Evolutionary conservation across 257 asterid species (phyloP).

Genomic region (Echium plantagineum): DNA sequence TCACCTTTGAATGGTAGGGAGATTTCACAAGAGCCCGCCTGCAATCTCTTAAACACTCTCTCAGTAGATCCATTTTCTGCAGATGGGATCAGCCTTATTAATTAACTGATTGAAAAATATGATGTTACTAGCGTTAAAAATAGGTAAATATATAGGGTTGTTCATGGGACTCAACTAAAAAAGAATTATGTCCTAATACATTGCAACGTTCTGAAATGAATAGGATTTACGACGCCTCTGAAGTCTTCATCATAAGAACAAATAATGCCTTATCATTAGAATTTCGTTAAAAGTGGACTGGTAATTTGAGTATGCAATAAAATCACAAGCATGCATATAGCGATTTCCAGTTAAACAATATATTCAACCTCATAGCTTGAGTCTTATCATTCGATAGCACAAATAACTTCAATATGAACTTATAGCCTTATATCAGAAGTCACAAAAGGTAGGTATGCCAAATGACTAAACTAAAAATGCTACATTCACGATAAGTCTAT

Average conservation of each 20-base stretch:
- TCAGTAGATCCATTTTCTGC: slow-evolving; percentile 67
- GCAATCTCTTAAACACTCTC: slow-evolving; percentile 70
- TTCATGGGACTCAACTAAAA: neutral
- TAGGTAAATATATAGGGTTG: neutral
- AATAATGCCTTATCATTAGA: no score
- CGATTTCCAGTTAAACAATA: neutral
- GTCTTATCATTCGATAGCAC: neutral
- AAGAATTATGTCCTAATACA: neutral
- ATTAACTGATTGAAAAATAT: neutral
- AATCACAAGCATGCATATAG: neutral
- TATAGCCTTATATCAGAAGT: neutral
- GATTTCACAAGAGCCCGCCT: slow-evolving; percentile 44
- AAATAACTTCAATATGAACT: neutral
- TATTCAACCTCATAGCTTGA: neutral
- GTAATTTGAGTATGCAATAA: no score
- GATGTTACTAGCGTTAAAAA: neutral
- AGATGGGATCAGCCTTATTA: slow-evolving; percentile 9
- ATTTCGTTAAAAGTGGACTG: no score
- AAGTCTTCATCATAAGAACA: no score
- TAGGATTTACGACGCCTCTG: no score
- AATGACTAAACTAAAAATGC: no score
- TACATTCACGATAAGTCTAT: no score
- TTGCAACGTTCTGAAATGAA: no score
- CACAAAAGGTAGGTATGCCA: neutral
- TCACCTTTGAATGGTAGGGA: slow-evolving; percentile 76